Conservation (phyloP, 2,329 filamentous ascomycete genomes). For the Pseudocercospora fuligena region DNA sequence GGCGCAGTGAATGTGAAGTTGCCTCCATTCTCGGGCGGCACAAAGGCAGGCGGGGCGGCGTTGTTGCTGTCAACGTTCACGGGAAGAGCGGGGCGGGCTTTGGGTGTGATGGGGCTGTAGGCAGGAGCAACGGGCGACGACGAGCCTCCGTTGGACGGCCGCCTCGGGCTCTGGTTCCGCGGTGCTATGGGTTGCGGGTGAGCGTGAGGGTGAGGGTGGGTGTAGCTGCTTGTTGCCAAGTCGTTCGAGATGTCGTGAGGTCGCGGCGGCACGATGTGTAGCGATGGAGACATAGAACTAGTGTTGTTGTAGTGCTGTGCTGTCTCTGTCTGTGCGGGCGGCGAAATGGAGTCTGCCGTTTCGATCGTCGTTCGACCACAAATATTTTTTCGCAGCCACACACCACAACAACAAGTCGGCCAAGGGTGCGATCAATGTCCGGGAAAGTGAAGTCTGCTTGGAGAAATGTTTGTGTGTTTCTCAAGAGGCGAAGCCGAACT, state of each 20-base stretch:
- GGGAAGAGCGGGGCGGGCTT: slow-evolving; percentile 38
- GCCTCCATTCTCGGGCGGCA: slow-evolving; percentile 28
- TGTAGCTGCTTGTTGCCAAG: neutral
- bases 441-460: neutral
- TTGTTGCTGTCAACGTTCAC: slow-evolving; percentile 12
- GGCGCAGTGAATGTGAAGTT: slow-evolving; percentile 25
- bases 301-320: neutral
- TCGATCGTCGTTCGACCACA: slow-evolving; percentile 2
- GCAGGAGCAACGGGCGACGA: slow-evolving; percentile 34
- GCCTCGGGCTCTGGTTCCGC: neutral
- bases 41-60: slow-evolving; percentile 14
- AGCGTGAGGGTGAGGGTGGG: neutral
- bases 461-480: neutral
- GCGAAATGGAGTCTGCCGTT: slow-evolving; percentile 2
- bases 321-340: neutral
- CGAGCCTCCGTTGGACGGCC: slow-evolving; percentile 17
- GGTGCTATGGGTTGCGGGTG: neutral
- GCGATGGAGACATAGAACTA: slow-evolving; percentile 4
- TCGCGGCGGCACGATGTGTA: slow-evolving; percentile 4
- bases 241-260: neutral
- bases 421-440: neutral
- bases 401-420: neutral
- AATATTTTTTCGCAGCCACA: neutral
- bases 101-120: slow-evolving; percentile 43
- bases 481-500: neutral